phyloP scores from a whole-genome alignment of 257 asterid species.

The Solanum sejunctum region DNA sequence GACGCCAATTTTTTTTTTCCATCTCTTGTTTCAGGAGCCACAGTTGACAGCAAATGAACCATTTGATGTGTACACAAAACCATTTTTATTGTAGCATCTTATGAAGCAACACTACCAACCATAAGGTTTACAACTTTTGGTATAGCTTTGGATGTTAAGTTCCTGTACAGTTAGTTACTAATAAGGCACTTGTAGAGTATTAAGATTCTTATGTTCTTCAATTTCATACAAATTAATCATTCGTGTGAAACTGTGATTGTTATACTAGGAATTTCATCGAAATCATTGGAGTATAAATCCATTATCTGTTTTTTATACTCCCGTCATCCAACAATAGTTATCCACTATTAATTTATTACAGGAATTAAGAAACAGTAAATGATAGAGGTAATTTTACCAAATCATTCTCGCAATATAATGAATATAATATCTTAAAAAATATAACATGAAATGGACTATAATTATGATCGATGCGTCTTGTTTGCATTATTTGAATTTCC shows the following conservation, averaged over 20 bases:
- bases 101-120: neutral
- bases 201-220: neutral
- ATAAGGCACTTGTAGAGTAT: neutral
- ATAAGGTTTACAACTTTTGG: neutral
- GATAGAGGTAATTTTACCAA: too few species aligned
- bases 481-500: neutral
- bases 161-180: neutral
- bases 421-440: too few species aligned
- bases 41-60: conserved; percentile 64
- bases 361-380: too few species aligned
- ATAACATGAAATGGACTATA: too few species aligned
- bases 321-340: too few species aligned
- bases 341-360: too few species aligned
- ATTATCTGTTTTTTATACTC: neutral
- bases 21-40: conserved; percentile 48
- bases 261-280: neutral
- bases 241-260: neutral
- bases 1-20: neutral
- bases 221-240: neutral
- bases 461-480: neutral
- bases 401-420: too few species aligned
- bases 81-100: conserved; percentile 43
- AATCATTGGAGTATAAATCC: neutral
- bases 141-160: neutral
- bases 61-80: conserved; percentile 71